Percentiles rank a stretch among this genome's conserved stretches.
Evolutionary conservation across 768 basidiomycete genomes (phyloP).

Genomic region (Podaxis mareebaensis): DNA sequence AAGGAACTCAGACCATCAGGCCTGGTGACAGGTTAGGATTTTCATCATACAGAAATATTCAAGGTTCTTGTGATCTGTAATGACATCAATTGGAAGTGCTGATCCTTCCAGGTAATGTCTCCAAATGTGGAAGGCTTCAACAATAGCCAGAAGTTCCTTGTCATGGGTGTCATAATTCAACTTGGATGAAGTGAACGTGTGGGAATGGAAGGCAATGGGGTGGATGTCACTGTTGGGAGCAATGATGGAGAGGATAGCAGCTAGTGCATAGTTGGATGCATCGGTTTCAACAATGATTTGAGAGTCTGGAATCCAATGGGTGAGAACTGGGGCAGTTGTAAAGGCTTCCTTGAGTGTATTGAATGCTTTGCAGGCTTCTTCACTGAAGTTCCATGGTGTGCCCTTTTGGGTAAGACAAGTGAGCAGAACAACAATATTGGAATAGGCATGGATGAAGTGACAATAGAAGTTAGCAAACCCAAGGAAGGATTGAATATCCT

Average conservation of each 20-base stretch:
- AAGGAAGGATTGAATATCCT: conserved; percentile 22
- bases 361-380: neutral
- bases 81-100: too few species aligned
- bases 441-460: conserved; percentile 4
- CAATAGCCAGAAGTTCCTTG: too few species aligned
- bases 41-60: too few species aligned
- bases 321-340: neutral
- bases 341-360: conserved; percentile 2
- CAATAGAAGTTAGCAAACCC: neutral
- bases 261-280: neutral
- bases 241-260: conserved; percentile 28
- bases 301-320: neutral
- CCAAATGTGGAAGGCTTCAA: too few species aligned
- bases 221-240: conserved; percentile 25
- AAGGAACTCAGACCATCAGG: too few species aligned
- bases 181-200: conserved; percentile 31
- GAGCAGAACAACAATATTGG: neutral
- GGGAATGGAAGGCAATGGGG: conserved; percentile 41
- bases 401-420: conserved; percentile 1
- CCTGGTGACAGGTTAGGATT: too few species aligned
- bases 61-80: conserved; percentile 34
- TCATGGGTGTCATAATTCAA: conserved; percentile 39
- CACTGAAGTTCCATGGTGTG: neutral
- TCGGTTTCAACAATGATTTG: neutral
- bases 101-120: too few species aligned